Conservation (phyloP, 1,284 basidiomycete species). For the Puccinia horiana region DNA sequence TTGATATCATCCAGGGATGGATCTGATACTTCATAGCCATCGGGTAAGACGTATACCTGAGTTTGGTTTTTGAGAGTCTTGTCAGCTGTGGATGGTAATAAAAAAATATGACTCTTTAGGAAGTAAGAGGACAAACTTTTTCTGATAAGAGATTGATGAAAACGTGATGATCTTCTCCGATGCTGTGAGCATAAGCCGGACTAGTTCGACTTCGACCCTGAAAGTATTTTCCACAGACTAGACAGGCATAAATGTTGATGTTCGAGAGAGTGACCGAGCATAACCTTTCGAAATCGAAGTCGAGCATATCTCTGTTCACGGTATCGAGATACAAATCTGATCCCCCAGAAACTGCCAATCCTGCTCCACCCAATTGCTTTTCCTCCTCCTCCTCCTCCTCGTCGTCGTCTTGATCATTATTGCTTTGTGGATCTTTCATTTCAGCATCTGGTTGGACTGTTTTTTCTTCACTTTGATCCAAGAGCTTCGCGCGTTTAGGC, state of each 20-base stretch:
- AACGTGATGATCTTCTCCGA: slow-evolving; percentile 96
- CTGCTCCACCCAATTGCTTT: not conserved
- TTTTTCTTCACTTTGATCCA: not conserved
- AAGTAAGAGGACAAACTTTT: slow-evolving; percentile 65
- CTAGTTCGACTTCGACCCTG: slow-evolving; percentile 91
- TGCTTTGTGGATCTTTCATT: not conserved
- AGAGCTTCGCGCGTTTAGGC: slow-evolving; percentile 3
- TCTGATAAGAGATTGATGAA: slow-evolving; percentile 92
- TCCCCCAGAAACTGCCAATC: not conserved
- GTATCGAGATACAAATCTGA: slow-evolving; percentile 50
- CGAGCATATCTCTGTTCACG: slow-evolving; percentile 65
- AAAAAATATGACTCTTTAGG: slow-evolving; percentile 9
- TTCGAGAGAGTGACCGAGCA: slow-evolving; percentile 95
- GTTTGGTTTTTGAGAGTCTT: not conserved
- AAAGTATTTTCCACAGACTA: slow-evolving; percentile 98
- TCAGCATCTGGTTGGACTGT: slow-evolving; percentile 8
- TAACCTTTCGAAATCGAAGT: slow-evolving; percentile 99
- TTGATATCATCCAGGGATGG: slow-evolving; percentile 92
- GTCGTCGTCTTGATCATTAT: not conserved
- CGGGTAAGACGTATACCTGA: slow-evolving; percentile 95
- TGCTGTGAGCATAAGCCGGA: slow-evolving; percentile 94
- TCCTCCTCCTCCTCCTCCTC: slow-evolving; percentile 21
- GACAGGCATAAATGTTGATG: slow-evolving; percentile 95
- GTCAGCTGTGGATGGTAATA: not conserved
- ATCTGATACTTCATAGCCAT: slow-evolving; percentile 92